phyloP scores from a whole-genome alignment of 768 basidiomycete species.

The Candolleomyces eurysporus region DNA sequence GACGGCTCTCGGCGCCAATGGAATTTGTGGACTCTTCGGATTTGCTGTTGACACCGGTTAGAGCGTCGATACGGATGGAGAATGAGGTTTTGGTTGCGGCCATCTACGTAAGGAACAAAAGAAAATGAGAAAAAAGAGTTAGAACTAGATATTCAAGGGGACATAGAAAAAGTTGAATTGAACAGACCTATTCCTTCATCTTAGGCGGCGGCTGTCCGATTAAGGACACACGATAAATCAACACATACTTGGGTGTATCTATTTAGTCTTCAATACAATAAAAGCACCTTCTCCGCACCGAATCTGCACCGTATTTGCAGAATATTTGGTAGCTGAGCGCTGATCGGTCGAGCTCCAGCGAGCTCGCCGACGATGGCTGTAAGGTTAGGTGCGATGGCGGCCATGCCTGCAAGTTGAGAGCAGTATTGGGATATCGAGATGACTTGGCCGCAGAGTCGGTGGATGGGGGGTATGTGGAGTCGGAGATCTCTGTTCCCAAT shows the following conservation, averaged over 20 bases:
- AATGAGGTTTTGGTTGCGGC: constrained; percentile 98
- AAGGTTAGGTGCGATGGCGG: constrained; percentile 95
- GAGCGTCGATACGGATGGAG: constrained; percentile 95
- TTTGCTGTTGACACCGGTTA: constrained; percentile 89
- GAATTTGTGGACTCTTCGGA: constrained; percentile 78
- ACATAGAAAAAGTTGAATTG: not conserved
- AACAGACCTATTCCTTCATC: constrained; percentile 86
- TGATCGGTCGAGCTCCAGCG: constrained; percentile 89
- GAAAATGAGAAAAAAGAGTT: no score
- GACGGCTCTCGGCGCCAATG: constrained; percentile 90
- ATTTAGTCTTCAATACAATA: constrained; percentile 99
- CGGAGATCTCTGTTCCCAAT: constrained; percentile 99
- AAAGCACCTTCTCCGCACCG: constrained; percentile 97
- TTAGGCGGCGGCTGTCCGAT: constrained; percentile 97
- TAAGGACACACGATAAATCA: constrained; percentile 98
- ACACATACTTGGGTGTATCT: constrained; percentile 99
- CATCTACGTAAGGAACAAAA: constrained; percentile 70
- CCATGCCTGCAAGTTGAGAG: constrained; percentile 94
- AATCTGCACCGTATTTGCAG: constrained; percentile 99
- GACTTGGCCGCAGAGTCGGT: constrained; percentile 96
- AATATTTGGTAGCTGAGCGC: constrained; percentile 93
- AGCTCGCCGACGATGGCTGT: constrained; percentile 91
- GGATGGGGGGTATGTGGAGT: constrained; percentile 93
- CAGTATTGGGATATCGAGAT: constrained; percentile 96
- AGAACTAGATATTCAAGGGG: no score